Evolutionary conservation across 805 yeast genomes (phyloP).

Genomic region (Saccharomycopsis sp.): DNA sequence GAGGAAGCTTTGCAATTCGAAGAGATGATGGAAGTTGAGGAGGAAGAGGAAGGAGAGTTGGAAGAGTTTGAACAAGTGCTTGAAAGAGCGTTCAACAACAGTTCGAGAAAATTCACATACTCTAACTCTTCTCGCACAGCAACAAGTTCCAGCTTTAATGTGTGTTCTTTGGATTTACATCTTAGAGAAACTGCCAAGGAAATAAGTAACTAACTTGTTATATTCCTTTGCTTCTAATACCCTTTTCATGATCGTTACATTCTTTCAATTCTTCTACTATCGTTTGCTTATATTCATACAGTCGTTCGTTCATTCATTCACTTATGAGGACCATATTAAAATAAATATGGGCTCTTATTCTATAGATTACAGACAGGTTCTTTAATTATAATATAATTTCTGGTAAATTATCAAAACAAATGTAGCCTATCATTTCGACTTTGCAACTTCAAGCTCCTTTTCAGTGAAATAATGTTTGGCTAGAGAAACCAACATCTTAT

Average conservation of each 20-base stretch:
- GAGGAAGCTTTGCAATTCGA: constrained; percentile 7
- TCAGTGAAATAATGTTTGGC: constrained; percentile 51
- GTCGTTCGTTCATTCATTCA: background rate
- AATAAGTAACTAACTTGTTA: background rate
- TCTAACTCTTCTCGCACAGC: background rate
- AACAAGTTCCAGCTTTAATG: background rate
- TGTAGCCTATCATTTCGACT: background rate
- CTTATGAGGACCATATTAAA: too few relatives aligned
- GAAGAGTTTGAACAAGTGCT: constrained; percentile 14
- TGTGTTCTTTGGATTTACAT: constrained; percentile 13
- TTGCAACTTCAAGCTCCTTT: constrained; percentile 4
- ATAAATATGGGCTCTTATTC: background rate
- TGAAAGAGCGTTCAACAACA: constrained; percentile 4
- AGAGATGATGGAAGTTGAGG: constrained; percentile 4
- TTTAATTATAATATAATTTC: background rate
- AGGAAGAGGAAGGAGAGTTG: constrained; percentile 1
- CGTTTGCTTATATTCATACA: background rate
- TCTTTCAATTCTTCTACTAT: background rate
- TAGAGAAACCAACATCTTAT: constrained; percentile 62
- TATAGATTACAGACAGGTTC: background rate
- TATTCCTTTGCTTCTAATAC: background rate
- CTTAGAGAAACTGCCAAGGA: constrained; percentile 1
- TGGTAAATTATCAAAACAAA: background rate
- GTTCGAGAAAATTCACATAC: background rate
- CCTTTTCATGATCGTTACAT: background rate